Conservation (phyloP, 1,284 basidiomycete species). For the Pseudozyma tsukubaensis region DNA sequence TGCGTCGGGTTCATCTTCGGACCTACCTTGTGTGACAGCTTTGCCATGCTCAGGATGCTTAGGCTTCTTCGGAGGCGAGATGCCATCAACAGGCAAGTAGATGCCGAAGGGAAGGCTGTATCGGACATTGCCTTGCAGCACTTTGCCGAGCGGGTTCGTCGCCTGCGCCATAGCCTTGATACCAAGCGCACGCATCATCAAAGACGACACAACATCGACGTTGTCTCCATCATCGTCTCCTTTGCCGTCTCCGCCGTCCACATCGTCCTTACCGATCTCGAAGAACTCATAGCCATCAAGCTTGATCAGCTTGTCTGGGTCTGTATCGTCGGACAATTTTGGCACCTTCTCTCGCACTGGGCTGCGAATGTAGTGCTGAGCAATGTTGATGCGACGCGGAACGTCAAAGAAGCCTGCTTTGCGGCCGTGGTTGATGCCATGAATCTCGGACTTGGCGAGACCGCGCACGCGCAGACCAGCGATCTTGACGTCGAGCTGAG, state of each 20-base stretch:
- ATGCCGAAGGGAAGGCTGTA: conserved; percentile 63
- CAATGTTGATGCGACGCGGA: conserved; percentile 52
- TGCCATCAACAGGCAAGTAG: conserved; percentile 49
- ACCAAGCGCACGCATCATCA: conserved; percentile 54
- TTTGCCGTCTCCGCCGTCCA: conserved; percentile 13
- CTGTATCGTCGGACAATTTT: conserved; percentile 43
- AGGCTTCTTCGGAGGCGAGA: conserved; percentile 10
- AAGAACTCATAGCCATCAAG: conserved; percentile 65
- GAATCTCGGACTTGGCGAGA: conserved; percentile 49
- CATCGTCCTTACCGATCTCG: conserved; percentile 50
- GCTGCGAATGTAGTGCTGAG: conserved; percentile 46
- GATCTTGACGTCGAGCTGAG: conserved; percentile 59
- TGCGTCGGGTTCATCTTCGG: conserved; percentile 19
- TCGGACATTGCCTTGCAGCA: conserved; percentile 55
- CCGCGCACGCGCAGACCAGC: conserved; percentile 53
- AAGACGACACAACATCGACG: conserved; percentile 9
- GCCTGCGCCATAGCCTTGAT: conserved; percentile 58
- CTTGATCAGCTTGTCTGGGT: conserved; percentile 48
- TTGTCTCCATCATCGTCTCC: conserved; percentile 12
- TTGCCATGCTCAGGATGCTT: conserved; percentile 37
- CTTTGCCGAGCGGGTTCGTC: conserved; percentile 57
- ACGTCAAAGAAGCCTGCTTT: conserved; percentile 51
- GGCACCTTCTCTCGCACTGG: conserved; percentile 51
- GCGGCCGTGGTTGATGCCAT: conserved; percentile 37
- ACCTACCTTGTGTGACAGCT: background rate